A percentile compares a stretch with the other conserved stretches of the same genome.
Evolutionary conservation across 1,139 yeast genomes (phyloP).

Genomic region (Oligophagozyma castellii): DNA sequence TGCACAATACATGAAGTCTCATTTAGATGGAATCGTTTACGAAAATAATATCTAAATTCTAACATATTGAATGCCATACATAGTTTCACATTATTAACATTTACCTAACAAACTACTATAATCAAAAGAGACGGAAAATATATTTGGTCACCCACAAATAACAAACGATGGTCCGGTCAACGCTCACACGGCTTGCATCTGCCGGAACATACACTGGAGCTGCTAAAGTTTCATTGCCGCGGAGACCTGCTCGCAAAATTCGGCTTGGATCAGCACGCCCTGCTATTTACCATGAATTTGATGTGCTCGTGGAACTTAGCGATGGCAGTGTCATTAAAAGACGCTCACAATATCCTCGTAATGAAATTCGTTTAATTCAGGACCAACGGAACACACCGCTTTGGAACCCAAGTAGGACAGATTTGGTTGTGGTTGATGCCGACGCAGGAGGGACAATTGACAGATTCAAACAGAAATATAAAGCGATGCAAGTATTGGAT

Average conservation of each 20-base stretch:
- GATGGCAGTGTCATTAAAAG: constrained; percentile 85
- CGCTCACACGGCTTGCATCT: constrained; percentile 17
- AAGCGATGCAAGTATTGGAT: constrained; percentile 34
- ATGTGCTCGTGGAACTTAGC: constrained; percentile 72
- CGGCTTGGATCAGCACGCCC: constrained; percentile 72
- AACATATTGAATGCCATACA: no score
- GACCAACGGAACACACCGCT: constrained; percentile 78
- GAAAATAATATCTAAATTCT: constrained; percentile 30
- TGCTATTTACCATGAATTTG: constrained; percentile 81
- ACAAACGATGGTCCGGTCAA: no score
- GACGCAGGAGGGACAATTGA: constrained; percentile 78
- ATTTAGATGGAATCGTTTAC: constrained; percentile 32
- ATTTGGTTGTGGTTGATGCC: constrained; percentile 59
- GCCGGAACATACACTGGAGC: constrained; percentile 19
- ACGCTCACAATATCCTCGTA: constrained; percentile 79
- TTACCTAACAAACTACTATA: no score
- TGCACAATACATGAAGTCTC: constrained; percentile 27
- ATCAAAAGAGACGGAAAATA: no score
- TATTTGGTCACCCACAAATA: no score
- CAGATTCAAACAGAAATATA: constrained; percentile 66
- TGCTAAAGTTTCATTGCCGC: constrained; percentile 21
- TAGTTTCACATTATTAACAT: no score
- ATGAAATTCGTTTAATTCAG: constrained; percentile 69
- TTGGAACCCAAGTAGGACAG: constrained; percentile 83
- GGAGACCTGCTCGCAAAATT: constrained; percentile 29